A percentile compares a stretch with the other conserved stretches of the same genome.
Evolutionary conservation across 176 grass and related monocot genomes (phyloP).

Genomic region (Pharus latifolius): DNA sequence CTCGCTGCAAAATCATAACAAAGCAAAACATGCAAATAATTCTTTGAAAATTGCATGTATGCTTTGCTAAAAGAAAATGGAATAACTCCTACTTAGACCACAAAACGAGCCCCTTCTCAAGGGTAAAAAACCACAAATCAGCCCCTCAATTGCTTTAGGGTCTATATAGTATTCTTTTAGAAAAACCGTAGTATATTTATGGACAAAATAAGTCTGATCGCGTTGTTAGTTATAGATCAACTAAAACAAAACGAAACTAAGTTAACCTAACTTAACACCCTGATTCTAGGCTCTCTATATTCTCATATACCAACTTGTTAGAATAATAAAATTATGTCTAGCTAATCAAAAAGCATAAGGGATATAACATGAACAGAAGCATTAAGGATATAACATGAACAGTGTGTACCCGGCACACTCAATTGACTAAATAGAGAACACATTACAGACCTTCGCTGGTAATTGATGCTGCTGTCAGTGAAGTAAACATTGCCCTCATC

Average conservation of each 20-base stretch:
- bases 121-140: not conserved
- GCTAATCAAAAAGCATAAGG: too few relatives aligned
- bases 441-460: conserved; percentile 62
- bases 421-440: not conserved
- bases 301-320: too few relatives aligned
- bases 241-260: too few relatives aligned
- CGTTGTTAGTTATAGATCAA: too few relatives aligned
- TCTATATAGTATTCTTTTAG: too few relatives aligned
- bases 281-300: not conserved
- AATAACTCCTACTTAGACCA: not conserved
- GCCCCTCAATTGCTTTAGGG: not conserved
- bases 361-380: too few relatives aligned
- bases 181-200: too few relatives aligned
- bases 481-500: conserved; percentile 80
- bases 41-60: not conserved
- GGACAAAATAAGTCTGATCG: too few relatives aligned
- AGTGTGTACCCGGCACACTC: not conserved
- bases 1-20: not conserved
- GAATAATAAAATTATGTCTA: too few relatives aligned
- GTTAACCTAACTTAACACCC: not conserved
- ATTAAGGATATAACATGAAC: too few relatives aligned
- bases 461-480: conserved; percentile 78
- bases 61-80: not conserved
- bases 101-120: too few relatives aligned
- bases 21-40: not conserved